phyloP scores from a whole-genome alignment of 768 basidiomycete species.

The Psilocybe cubensis region DNA sequence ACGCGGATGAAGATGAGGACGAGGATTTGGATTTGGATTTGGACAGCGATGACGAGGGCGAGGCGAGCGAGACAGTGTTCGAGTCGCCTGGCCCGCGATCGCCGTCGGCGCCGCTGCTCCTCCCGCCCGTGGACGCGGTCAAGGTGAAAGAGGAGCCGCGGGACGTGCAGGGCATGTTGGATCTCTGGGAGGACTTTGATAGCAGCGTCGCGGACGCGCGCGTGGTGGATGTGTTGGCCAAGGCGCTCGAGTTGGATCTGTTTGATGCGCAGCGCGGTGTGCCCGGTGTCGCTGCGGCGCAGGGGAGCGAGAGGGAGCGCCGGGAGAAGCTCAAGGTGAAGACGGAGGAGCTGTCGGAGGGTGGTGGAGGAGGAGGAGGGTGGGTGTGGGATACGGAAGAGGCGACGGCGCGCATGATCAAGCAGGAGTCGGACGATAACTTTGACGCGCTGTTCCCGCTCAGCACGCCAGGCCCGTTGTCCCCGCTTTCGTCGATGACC shows the following conservation, averaged over 20 bases:
- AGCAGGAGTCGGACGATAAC: constrained; percentile 58
- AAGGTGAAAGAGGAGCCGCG: constrained; percentile 62
- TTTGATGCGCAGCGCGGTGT: too few relatives aligned
- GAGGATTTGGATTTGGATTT: constrained; percentile 46
- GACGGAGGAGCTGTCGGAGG: constrained; percentile 32
- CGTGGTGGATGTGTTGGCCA: constrained; percentile 45
- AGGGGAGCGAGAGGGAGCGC: background rate
- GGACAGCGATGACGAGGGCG: constrained; percentile 61
- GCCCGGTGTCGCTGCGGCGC: too few relatives aligned
- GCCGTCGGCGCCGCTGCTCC: constrained; percentile 54
- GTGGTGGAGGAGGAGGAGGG: constrained; percentile 34
- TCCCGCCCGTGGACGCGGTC: constrained; percentile 28
- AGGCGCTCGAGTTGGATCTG: constrained; percentile 33
- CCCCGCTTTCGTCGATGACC: constrained; percentile 32
- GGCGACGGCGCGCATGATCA: constrained; percentile 36
- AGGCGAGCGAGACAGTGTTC: constrained; percentile 63
- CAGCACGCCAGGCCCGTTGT: constrained; percentile 27
- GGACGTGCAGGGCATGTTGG: constrained; percentile 67
- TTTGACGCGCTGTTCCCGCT: constrained; percentile 39
- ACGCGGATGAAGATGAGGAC: constrained; percentile 30
- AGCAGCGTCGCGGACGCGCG: constrained; percentile 36
- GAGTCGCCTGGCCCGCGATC: constrained; percentile 69
- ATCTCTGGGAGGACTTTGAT: constrained; percentile 73
- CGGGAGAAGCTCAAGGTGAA: constrained; percentile 36
- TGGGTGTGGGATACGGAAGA: constrained; percentile 47